Evolutionary conservation across 805 yeast genomes (phyloP), one percentile per base, ranked within the genome.

Genomic region (Teunomyces atbi): DNA sequence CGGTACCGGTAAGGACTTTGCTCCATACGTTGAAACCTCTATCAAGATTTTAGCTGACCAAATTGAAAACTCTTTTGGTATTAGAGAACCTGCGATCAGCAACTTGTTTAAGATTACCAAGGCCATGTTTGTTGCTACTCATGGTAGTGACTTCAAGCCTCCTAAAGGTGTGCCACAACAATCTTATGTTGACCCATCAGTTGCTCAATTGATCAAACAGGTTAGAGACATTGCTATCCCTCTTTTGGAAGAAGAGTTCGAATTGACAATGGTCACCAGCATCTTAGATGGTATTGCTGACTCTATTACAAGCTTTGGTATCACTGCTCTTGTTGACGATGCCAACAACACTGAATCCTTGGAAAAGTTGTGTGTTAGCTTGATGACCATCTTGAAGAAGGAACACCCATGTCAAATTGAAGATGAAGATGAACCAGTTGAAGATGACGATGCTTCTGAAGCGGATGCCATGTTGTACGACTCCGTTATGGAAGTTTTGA

Each of bases 21-120:
- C 83, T 59, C 82, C 83, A 59, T 89, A 82, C 60, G 85, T 89
- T 50, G 89, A 88, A 64, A 69, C 82, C 47, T 77, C 90, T 20
- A 69, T 86, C 56, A 75, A 77, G 52, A 76, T 81, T 16, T 74
- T 89, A 54, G 69, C 76, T 41, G 86, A 83, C 46, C 92, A 88
- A 68, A 79, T 84, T 50, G 89, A 83, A 49, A 91, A 86, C 63
- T 89, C 96, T 43, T 90, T 89, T 61, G 97, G 96, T 60, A 81
- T 91, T 74, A 82, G 96, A 64, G 94, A 87, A 69, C 83, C 94
- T 48, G 91, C 97, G 42, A 70, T 92, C 63, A 72, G 78, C 42
- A 79, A 92, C 36, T 71, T 92, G 61, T 92, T 96, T 96, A 86
- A 81, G 60, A 81, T 91, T 57, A 84, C 83, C 47, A 78, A 78